A percentile compares a stretch with the other conserved stretches of the same genome.
Evolutionary conservation across 768 basidiomycete genomes (phyloP).

Genomic region (Collybia sordida): DNA sequence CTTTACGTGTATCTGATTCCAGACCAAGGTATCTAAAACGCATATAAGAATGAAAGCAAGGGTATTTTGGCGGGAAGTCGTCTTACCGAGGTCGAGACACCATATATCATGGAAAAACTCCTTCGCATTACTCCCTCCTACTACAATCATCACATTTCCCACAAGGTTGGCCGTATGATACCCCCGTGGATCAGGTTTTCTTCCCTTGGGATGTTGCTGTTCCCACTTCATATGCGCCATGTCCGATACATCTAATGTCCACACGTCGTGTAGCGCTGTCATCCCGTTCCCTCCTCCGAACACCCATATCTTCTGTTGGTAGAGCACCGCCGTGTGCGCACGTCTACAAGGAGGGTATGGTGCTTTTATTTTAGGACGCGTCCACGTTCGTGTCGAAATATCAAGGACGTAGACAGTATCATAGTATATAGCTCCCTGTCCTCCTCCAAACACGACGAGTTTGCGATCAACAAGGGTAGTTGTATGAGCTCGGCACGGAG

Average conservation of each 20-base stretch:
- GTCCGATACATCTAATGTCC: constrained; percentile 72
- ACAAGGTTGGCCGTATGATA: constrained; percentile 92
- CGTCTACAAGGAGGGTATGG: constrained; percentile 65
- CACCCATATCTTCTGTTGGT: constrained; percentile 72
- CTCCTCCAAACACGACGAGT: constrained; percentile 85
- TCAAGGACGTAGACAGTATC: constrained; percentile 83
- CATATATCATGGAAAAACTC: constrained; percentile 89
- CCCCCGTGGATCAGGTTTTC: constrained; percentile 65
- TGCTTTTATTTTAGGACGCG: constrained; percentile 42
- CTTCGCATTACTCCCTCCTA: constrained; percentile 90
- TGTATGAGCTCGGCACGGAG: constrained; percentile 85
- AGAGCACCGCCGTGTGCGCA: constrained; percentile 83
- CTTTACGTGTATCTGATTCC: constrained; percentile 43
- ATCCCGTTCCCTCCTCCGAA: constrained; percentile 95
- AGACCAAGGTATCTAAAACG: constrained; percentile 39
- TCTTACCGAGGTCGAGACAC: constrained; percentile 80
- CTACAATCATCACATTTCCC: constrained; percentile 80
- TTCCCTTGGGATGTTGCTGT: constrained; percentile 53
- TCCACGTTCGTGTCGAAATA: constrained; percentile 70
- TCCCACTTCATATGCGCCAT: constrained; percentile 32
- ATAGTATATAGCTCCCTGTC: constrained; percentile 79
- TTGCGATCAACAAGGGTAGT: constrained; percentile 80
- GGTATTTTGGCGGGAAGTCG: background rate
- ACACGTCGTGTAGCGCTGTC: constrained; percentile 87
- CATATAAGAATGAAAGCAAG: background rate